These are phyloP conservation scores for Leccinum fibrillosum DNA, from an alignment of 768 basidiomycete genomes.

Conservation along the genomic window DNA sequence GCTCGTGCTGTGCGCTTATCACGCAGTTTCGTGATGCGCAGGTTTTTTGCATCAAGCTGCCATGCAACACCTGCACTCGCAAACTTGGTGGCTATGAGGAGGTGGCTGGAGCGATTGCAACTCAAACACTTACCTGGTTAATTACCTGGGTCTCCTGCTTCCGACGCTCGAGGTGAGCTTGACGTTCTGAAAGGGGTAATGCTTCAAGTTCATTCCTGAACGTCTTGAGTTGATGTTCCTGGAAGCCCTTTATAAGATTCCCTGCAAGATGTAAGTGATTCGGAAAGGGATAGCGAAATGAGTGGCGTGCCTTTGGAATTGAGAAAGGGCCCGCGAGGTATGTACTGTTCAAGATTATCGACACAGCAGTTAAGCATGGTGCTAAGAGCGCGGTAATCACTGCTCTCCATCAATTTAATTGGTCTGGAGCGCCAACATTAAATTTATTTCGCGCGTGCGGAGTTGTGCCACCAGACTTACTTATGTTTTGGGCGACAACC, in stretches of 20 bases:
- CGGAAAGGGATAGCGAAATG: not conserved
- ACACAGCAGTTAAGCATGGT: slow-evolving; percentile 7
- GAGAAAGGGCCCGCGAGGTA: slow-evolving; percentile 27
- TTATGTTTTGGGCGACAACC: slow-evolving; percentile 24
- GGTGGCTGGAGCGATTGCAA: not conserved
- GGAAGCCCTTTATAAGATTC: slow-evolving; percentile 21
- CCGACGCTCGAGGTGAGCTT: slow-evolving; percentile 17
- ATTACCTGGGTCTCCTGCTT: slow-evolving; percentile 7
- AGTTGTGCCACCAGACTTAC: slow-evolving; percentile 13
- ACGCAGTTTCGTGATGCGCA: slow-evolving; percentile 19
- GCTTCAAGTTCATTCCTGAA: slow-evolving; percentile 14
- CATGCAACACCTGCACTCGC: slow-evolving; percentile 24
- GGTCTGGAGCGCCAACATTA: slow-evolving; percentile 11
- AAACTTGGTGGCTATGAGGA: slow-evolving; percentile 24
- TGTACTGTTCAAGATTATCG: slow-evolving; percentile 17
- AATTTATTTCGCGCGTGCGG: not conserved
- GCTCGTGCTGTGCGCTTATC: slow-evolving; percentile 25
- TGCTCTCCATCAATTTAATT: slow-evolving; percentile 12
- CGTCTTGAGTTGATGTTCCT: slow-evolving; percentile 13
- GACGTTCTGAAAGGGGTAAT: slow-evolving; percentile 14
- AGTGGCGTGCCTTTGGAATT: slow-evolving; percentile 18
- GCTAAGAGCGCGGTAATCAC: slow-evolving; percentile 7
- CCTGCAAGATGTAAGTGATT: slow-evolving; percentile 14
- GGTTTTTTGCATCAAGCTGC: slow-evolving; percentile 19
- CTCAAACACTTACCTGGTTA: slow-evolving; percentile 10